phyloP scores from a whole-genome alignment of 352 stramenopile genomes.

The Globisporangium mamillatum region DNA sequence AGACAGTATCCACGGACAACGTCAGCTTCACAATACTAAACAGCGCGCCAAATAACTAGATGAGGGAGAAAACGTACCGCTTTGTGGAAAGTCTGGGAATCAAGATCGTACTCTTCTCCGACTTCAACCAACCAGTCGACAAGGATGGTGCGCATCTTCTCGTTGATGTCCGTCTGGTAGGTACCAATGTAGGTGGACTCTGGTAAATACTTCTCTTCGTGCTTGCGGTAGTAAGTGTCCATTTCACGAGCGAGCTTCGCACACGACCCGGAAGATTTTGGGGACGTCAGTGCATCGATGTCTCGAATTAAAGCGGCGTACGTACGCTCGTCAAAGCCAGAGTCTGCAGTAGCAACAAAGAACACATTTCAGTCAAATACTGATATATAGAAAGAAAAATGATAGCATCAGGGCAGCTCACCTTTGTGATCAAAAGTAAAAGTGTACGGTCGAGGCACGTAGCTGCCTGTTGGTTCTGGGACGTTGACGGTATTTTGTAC shows the following conservation, averaged over 20 bases:
- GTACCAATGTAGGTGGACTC: conserved; percentile 59
- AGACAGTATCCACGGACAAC: background rate
- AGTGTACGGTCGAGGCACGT: conserved; percentile 45
- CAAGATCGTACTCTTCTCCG: conserved; percentile 80
- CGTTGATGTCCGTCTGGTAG: conserved; percentile 97
- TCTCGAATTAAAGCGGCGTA: conserved; percentile 52
- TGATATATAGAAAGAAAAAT: background rate
- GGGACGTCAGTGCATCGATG: conserved; percentile 45
- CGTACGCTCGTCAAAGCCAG: conserved; percentile 65
- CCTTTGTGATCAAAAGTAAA: conserved; percentile 55
- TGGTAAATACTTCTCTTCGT: conserved; percentile 74
- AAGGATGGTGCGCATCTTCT: conserved; percentile 99
- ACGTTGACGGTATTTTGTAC: background rate
- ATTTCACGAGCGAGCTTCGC: conserved; percentile 62
- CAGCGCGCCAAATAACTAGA: background rate
- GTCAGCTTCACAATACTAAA: background rate
- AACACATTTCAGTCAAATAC: background rate
- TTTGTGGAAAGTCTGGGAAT: conserved; percentile 82
- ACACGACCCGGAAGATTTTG: conserved; percentile 30
- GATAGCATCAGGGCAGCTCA: background rate
- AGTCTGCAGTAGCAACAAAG: conserved; percentile 24
- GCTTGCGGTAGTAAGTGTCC: conserved; percentile 61
- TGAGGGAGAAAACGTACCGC: conserved; percentile 31
- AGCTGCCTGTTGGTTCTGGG: conserved; percentile 16
- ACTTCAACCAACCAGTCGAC: conserved; percentile 99